Conservation (phyloP, 2,329 filamentous ascomycete genomes). For the Furcasterigmium furcatum region DNA sequence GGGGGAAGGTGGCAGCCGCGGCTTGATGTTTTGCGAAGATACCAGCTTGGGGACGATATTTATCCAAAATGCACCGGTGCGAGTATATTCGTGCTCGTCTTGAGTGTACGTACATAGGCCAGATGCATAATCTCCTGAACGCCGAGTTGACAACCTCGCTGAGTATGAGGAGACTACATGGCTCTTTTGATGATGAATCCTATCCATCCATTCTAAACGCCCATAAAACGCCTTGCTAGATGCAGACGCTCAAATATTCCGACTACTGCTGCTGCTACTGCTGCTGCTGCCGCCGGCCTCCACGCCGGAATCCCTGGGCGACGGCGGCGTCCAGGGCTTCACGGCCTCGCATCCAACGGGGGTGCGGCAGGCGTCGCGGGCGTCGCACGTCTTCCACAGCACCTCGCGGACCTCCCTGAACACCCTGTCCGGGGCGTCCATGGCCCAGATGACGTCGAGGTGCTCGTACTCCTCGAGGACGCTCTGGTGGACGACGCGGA, state of each 20-base stretch:
- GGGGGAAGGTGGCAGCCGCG: background rate
- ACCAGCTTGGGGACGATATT: too few species aligned
- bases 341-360: slow-evolving; percentile 62
- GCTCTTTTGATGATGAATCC: too few species aligned
- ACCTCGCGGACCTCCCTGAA: slow-evolving; percentile 78
- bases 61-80: too few species aligned
- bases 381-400: slow-evolving; percentile 73
- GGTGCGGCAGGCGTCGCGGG: slow-evolving; percentile 53
- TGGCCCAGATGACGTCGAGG: slow-evolving; percentile 91
- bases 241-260: too few species aligned
- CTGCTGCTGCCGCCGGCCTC: too few species aligned
- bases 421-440: slow-evolving; percentile 81
- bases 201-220: background rate
- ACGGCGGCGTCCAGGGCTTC: slow-evolving; percentile 27
- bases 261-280: too few species aligned
- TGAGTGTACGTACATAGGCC: too few species aligned
- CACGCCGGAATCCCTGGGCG: background rate
- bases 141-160: too few species aligned
- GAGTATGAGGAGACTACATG: too few species aligned
- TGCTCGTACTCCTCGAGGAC: slow-evolving; percentile 88
- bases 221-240: background rate
- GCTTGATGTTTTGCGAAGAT: background rate
- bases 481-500: slow-evolving; percentile 76
- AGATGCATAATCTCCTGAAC: too few species aligned
- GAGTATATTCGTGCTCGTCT: too few species aligned